Conservation (phyloP, 345 rosid genomes). For the Citrus inodora region DNA sequence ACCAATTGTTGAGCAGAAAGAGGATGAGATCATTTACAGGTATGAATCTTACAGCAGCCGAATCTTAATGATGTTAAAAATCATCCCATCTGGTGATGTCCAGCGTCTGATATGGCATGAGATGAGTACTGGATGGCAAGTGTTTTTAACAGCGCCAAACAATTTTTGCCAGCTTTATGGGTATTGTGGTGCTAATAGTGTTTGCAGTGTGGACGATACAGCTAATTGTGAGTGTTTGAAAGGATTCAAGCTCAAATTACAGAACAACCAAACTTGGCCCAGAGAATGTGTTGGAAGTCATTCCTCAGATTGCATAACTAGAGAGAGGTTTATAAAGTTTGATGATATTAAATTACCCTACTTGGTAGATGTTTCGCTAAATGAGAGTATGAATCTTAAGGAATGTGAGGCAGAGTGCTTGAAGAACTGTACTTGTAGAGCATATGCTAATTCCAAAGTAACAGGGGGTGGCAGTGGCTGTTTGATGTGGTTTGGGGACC, state of each 20-base stretch:
- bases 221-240: constrained; percentile 15
- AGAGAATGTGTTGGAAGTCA: neutral
- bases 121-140: neutral
- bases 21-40: constrained; percentile 15
- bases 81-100: constrained; percentile 11
- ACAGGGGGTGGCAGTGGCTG: constrained; percentile 1
- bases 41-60: constrained; percentile 13
- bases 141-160: constrained; percentile 10
- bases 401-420: constrained; percentile 12
- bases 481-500: constrained; percentile 4
- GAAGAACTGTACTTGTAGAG: constrained; percentile 16
- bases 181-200: constrained; percentile 25
- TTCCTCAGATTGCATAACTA: constrained; percentile 9
- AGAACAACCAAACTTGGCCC: neutral
- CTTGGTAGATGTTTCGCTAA: neutral
- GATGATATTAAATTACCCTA: neutral
- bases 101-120: constrained; percentile 24
- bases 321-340: constrained; percentile 23
- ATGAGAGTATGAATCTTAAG: constrained; percentile 2
- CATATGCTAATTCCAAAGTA: constrained; percentile 20
- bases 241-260: constrained; percentile 3
- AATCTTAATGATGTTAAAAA: constrained; percentile 16
- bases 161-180: constrained; percentile 20
- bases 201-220: constrained; percentile 5
- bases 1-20: constrained; percentile 9